Conservation (phyloP, 2,329 filamentous ascomycete species). For the Pestalotiopsis sp. region DNA sequence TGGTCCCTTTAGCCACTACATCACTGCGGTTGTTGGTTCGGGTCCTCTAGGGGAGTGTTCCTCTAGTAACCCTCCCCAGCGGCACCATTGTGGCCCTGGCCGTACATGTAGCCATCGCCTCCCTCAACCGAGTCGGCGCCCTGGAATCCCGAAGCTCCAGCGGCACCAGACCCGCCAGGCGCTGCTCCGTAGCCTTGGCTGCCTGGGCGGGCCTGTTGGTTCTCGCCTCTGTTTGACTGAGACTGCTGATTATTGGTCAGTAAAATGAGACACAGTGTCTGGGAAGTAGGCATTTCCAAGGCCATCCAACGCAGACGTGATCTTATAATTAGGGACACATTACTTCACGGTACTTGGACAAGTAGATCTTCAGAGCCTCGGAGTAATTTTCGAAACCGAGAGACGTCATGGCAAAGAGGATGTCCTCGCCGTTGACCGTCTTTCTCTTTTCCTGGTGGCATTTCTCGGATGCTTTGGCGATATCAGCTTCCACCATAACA, state of each 20-base stretch:
- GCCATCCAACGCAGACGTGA: neutral
- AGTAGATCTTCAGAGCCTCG: conserved; percentile 96
- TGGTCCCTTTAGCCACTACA: neutral
- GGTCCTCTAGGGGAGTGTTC: neutral
- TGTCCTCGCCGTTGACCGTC: conserved; percentile 98
- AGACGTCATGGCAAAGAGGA: conserved; percentile 98
- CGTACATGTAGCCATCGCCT: conserved; percentile 55
- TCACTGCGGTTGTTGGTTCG: neutral
- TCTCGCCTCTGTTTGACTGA: conserved; percentile 72
- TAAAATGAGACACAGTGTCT: conserved; percentile 18
- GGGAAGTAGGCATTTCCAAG: conserved; percentile 17
- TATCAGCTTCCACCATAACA: conserved; percentile 21
- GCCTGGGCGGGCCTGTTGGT: conserved; percentile 49
- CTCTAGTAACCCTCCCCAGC: conserved; percentile 53
- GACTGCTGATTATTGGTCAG: conserved; percentile 61
- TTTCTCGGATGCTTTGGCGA: conserved; percentile 83
- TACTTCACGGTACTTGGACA: conserved; percentile 97
- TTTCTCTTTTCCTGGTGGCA: conserved; percentile 99
- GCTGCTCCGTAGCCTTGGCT: conserved; percentile 54
- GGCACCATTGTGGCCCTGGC: conserved; percentile 62
- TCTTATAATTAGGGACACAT: conserved; percentile 35
- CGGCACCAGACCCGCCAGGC: conserved; percentile 39
- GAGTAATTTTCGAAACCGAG: conserved; percentile 98
- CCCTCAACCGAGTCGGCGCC: conserved; percentile 44
- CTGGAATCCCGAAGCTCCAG: conserved; percentile 45